These are phyloP conservation scores for Wickerhamomyces bisporus DNA, from an alignment of 805 yeast genomes.

Conservation along the genomic window DNA sequence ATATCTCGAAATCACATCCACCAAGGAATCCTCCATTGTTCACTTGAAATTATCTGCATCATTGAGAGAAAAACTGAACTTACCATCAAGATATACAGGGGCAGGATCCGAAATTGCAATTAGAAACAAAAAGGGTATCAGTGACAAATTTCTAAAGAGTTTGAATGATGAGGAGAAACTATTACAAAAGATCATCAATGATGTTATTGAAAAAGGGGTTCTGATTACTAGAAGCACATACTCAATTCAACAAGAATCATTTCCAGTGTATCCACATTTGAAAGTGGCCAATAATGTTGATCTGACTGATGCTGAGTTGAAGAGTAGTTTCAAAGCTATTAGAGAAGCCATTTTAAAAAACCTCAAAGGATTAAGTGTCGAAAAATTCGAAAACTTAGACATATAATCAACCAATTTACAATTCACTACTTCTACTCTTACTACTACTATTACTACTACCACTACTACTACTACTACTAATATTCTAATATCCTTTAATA, in stretches of 20 bases:
- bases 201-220: constrained; percentile 44
- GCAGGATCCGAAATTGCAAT: constrained; percentile 20
- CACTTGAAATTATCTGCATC: constrained; percentile 55
- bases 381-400: constrained; percentile 2
- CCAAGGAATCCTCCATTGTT: constrained; percentile 57
- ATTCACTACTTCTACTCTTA: too few species aligned
- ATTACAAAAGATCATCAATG: constrained; percentile 63
- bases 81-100: constrained; percentile 37
- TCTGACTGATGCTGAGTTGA: constrained; percentile 40
- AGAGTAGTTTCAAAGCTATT: constrained; percentile 35
- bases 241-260: constrained; percentile 66
- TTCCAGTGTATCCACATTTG: constrained; percentile 63
- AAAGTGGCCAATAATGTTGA: constrained; percentile 45
- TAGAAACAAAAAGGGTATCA: constrained; percentile 26
- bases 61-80: constrained; percentile 36
- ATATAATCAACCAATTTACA: background rate
- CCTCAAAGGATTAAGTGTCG: constrained; percentile 12
- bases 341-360: constrained; percentile 23
- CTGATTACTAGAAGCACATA: constrained; percentile 61
- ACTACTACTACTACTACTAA: too few species aligned
- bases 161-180: constrained; percentile 49
- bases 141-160: constrained; percentile 29
- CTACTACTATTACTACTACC: too few species aligned
- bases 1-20: constrained; percentile 49
- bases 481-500: too few species aligned